Base-by-base conservation (phyloP, 495 filamentous ascomycete genomes). In the Aspergillus indologenus region DNA sequence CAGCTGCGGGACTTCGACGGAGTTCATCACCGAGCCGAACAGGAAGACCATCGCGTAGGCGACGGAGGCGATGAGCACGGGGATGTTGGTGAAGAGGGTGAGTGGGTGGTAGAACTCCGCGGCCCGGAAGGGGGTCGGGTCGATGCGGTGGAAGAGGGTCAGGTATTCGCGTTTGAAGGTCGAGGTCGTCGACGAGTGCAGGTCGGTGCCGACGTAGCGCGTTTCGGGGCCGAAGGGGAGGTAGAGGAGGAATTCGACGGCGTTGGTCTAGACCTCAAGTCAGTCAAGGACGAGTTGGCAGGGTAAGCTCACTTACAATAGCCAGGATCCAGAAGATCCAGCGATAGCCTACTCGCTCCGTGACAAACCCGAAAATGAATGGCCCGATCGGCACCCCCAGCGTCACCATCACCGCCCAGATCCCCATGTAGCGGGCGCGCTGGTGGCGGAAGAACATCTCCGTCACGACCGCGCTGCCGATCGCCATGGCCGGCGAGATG, bases 151-250 rank as follows among this genome's bases (percentile, higher is more conserved):
- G 58, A 40, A 40, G 7, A 84, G 62, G 24, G 60, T 67, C 42
- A 80, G 50, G 59, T 82, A 82, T 61, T 79, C 62, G 43, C 70
- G 69, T 47, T 76, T 73, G 63, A 78, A 72, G 14, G 56, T 61
- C 7, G 76, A 74, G 1, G 62, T 26, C n/a, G n/a, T n/a, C n/a
- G n/a, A n/a, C 9, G 69, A 60, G 6, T 68, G 31, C 1, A 68
- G 53, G 21, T 70, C 62, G 24, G 54, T 45, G 44, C 69, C 70
- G 45, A 81, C 65, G 55, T 84, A 85, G 43, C 77, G 80, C 9
- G 83, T 83, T 69, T 86, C 83, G 1, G 80, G 79, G n/a, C 80
- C 78, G 57, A 84, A 73, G 71, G 83, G 77, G 51, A 84, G 46
- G 50, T 79, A 85, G 1, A 81, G 63, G 31, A 86, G 65, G 48